Evolutionary conservation across 345 rosid species (phyloP).

Genomic region (Moricandia arvensis): DNA sequence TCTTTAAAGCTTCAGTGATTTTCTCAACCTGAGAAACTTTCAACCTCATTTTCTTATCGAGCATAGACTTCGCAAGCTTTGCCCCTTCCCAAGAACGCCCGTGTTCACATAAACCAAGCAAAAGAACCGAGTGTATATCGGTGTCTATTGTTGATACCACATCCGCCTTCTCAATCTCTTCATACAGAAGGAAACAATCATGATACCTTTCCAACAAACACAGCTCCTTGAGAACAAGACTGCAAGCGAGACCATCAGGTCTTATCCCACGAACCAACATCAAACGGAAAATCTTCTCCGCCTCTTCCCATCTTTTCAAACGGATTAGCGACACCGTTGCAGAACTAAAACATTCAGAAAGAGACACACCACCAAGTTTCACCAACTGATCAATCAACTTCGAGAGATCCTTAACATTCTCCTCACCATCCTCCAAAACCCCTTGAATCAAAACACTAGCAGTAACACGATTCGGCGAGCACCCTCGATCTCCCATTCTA

Average conservation of each 20-base stretch:
- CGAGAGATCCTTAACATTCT: constrained; percentile 48
- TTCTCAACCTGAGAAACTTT: constrained; percentile 35
- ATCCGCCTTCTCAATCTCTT: constrained; percentile 54
- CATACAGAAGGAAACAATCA: constrained; percentile 54
- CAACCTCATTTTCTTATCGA: constrained; percentile 48
- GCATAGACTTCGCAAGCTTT: constrained; percentile 55
- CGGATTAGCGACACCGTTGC: constrained; percentile 57
- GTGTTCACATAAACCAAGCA: constrained; percentile 51
- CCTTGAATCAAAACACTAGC: constrained; percentile 61
- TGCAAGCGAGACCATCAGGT: constrained; percentile 72
- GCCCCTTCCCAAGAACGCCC: constrained; percentile 55
- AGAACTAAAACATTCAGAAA: constrained; percentile 62
- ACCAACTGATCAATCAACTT: constrained; percentile 59
- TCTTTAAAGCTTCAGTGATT: constrained; percentile 41
- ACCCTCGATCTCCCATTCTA: constrained; percentile 62
- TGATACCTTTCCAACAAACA: constrained; percentile 50
- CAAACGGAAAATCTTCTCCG: constrained; percentile 54
- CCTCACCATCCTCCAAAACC: constrained; percentile 48
- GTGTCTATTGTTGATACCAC: constrained; percentile 54
- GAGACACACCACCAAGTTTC: constrained; percentile 51
- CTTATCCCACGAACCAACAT: constrained; percentile 50
- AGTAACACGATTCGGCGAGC: constrained; percentile 70
- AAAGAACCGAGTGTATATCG: constrained; percentile 54
- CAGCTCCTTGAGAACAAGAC: constrained; percentile 59
- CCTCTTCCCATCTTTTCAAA: constrained; percentile 50